Evolutionary conservation across 352 stramenopile species (phyloP), one percentile per base, ranked within the genome.

Genomic region (Globisporangium carolinianum): DNA sequence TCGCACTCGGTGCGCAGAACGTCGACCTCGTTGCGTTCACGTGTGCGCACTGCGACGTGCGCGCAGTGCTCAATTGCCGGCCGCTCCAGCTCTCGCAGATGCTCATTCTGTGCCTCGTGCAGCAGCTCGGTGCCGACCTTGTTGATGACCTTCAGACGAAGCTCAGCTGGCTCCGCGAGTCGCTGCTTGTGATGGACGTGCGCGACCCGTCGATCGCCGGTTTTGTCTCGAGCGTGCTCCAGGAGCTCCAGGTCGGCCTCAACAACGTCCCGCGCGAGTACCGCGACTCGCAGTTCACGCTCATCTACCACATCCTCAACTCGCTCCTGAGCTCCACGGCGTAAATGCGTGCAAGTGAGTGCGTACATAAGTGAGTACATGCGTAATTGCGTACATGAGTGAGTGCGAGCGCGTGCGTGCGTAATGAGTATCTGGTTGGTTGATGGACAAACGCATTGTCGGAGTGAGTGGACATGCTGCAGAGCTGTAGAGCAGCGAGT

Each of bases 261-360:
- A 84, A 86, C 60, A 66, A 70, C 55, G 78, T 94, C 6, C 79
- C 81, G 3, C 46, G 41, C 32, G 63, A 86, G 45, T 72, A 65
- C 48, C 78, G 80, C 36, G 82, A 94, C 60, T 91, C 82, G 58
- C 84, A 94, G 75, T 90, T 87, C 62, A 91, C 72, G 43, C 74
- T 94, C 1, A 66, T 94, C 60, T 81, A 89, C 64, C 84, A 94
- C 65, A 85, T 94, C 57, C 70, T 94, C 14, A 94, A 91, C 63
- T 94, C 84, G 53, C 74, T 94, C 66, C 66, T 92, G 35, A 94
- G 75, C 58, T 94, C 78, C 6, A 55, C 58, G 10, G 51, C 51
- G 36, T 63, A 51, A 55, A 37, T 7, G 11, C 17, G n/a, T 1
- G n/a, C 4, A 0, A 14, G 1, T n/a, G n/a, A 14, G 14, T 14